Conservation (phyloP, 1,139 yeast genomes). For the Kodamaea arcana region DNA sequence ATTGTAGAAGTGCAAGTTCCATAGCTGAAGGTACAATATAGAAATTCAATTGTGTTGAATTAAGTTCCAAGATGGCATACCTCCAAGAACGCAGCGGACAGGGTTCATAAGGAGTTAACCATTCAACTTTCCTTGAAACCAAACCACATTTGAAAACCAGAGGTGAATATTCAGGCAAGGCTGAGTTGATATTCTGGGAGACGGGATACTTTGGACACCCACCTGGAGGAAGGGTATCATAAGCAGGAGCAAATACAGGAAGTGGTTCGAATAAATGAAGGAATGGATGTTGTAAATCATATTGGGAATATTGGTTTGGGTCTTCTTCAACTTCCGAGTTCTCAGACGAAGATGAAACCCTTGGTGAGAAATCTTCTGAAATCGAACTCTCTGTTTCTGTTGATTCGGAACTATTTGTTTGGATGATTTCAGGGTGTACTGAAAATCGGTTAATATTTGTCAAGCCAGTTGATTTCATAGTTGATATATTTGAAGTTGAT, state of each 20-base stretch:
- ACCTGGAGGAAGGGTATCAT: constrained; percentile 42
- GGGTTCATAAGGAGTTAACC: constrained; percentile 64
- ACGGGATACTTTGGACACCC: constrained; percentile 54
- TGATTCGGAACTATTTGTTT: too few species aligned
- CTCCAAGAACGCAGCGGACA: constrained; percentile 64
- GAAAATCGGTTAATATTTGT: too few species aligned
- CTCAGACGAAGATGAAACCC: constrained; percentile 1
- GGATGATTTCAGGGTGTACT: too few species aligned
- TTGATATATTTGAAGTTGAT: too few species aligned
- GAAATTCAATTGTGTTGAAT: constrained; percentile 70
- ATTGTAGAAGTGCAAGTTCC: constrained; percentile 26
- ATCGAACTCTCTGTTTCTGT: background rate
- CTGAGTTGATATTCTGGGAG: constrained; percentile 9
- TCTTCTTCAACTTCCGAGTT: constrained; percentile 1
- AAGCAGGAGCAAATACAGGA: constrained; percentile 50
- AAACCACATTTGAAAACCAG: constrained; percentile 53
- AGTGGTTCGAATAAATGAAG: constrained; percentile 45
- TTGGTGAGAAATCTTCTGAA: constrained; percentile 1
- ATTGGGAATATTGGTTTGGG: background rate
- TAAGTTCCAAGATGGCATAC: constrained; percentile 57
- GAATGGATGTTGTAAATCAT: constrained; percentile 13
- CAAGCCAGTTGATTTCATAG: too few species aligned
- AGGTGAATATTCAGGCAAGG: constrained; percentile 38
- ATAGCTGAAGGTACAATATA: constrained; percentile 41
- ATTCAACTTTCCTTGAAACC: constrained; percentile 56